These are phyloP conservation scores for Malus hybrid DNA, from an alignment of 331 rosid species.

Conservation along the genomic window DNA sequence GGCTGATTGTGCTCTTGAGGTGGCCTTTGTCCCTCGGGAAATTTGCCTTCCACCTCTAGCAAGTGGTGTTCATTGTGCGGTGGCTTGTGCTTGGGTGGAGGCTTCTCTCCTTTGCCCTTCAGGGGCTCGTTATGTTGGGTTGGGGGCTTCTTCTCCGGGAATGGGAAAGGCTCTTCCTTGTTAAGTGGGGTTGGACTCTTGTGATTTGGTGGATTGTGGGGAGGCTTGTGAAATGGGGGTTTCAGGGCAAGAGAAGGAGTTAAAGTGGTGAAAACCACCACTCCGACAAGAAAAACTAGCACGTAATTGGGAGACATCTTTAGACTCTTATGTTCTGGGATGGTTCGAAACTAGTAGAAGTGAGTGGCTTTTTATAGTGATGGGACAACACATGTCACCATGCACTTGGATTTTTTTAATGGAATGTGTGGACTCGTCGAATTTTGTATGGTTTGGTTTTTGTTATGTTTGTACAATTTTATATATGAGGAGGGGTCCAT, in stretches of 20 bases:
- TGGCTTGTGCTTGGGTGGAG: slow-evolving; percentile 14
- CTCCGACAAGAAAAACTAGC: slow-evolving; percentile 28
- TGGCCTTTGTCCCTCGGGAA: neutral
- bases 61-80: slow-evolving; percentile 4
- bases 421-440: neutral
- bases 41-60: neutral
- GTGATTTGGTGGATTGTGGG: neutral
- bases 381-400: neutral
- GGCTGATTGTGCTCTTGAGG: slow-evolving; percentile 4
- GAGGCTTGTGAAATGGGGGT: neutral
- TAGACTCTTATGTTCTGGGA: neutral
- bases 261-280: slow-evolving; percentile 23
- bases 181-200: neutral
- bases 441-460: neutral
- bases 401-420: neutral
- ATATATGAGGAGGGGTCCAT: neutral
- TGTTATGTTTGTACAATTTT: no score
- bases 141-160: slow-evolving; percentile 11
- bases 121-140: neutral
- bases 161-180: neutral
- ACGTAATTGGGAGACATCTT: slow-evolving; percentile 6
- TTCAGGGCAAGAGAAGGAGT: slow-evolving; percentile 2
- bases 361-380: slow-evolving; percentile 3
- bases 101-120: slow-evolving; percentile 1
- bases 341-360: neutral